Base-by-base conservation (phyloP, 176 grass and related monocot genomes). In the Chrysopogon serrulatus region DNA sequence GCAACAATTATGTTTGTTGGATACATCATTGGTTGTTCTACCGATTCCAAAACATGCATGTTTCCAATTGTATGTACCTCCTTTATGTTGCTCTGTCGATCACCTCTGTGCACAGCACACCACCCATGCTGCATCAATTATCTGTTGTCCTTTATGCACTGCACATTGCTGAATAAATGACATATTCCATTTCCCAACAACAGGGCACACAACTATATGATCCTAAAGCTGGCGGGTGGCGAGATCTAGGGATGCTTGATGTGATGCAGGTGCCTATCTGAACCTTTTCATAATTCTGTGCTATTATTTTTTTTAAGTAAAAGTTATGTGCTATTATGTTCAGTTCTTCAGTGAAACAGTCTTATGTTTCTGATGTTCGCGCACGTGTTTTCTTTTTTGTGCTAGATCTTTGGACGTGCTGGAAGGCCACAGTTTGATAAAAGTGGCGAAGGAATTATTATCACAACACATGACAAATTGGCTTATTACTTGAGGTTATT, bases 381-480 rank as follows among this genome's bases (percentile, higher is more conserved):
- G 1, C 14, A 28, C 19, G 28, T 21, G 37, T 83, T 79, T 51
- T 34, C 65, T 65, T 44, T 39, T 59, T 59, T 26, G 56, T 57
- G 43, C 77, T 90, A 98, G 95, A 98, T 98, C 59, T 98, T 98
- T 86, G 95, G 95, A 86, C 95, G 95, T 86, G 95, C 95, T 90
- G 95, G 95, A 42, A 91, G 95, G 78, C 95, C 95, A 63, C 95
- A 98, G 72, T 98, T 95, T 86, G 95, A 98, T 75, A 98, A 95
- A 91, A 98, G 95, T 68, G 95, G 95, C 23, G 95, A 98, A 91
- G 95, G 95, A 76, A 95, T 98, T 89, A 98, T 98, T 84, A 88
- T 98, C 63, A 98, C 95, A 39, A 91, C 95, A 68, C 95, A 98
- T 79, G 95, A 98, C 82, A 98, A 98, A 67, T 73, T 98, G 71